Evolutionary conservation across 345 rosid species (phyloP).

Genomic region (Rhizophora apiculata): DNA sequence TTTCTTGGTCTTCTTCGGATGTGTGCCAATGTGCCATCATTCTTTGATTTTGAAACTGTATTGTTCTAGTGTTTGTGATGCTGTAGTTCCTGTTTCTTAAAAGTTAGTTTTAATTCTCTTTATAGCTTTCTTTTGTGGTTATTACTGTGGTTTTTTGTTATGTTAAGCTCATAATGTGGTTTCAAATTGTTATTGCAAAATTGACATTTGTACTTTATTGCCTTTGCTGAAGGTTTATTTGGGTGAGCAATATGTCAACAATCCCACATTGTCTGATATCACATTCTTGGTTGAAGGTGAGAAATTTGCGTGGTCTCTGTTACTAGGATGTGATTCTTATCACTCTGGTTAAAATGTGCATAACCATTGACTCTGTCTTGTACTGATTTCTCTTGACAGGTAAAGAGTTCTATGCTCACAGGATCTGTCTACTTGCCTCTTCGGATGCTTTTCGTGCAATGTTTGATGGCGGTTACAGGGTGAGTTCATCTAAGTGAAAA

Average conservation of each 20-base stretch:
- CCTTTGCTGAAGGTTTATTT: constrained; percentile 45
- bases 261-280: constrained; percentile 63
- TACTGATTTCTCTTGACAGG: constrained; percentile 31
- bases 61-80: no score
- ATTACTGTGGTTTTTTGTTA: background rate
- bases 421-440: constrained; percentile 72
- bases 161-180: background rate
- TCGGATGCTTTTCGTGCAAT: constrained; percentile 79
- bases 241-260: constrained; percentile 69
- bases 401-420: constrained; percentile 63
- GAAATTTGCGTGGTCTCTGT: background rate
- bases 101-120: no score
- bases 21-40: background rate
- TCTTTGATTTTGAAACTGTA: background rate
- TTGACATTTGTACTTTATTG: background rate
- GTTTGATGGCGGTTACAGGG: constrained; percentile 79
- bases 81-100: no score
- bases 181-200: background rate
- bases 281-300: constrained; percentile 69
- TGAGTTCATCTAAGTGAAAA: constrained; percentile 22
- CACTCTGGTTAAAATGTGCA: no score
- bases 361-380: no score
- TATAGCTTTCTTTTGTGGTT: background rate
- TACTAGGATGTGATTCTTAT: no score
- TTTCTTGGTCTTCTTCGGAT: no score